Evolutionary conservation across 495 filamentous ascomycete genomes (phyloP).

Genomic region (Xylaria intraflava): DNA sequence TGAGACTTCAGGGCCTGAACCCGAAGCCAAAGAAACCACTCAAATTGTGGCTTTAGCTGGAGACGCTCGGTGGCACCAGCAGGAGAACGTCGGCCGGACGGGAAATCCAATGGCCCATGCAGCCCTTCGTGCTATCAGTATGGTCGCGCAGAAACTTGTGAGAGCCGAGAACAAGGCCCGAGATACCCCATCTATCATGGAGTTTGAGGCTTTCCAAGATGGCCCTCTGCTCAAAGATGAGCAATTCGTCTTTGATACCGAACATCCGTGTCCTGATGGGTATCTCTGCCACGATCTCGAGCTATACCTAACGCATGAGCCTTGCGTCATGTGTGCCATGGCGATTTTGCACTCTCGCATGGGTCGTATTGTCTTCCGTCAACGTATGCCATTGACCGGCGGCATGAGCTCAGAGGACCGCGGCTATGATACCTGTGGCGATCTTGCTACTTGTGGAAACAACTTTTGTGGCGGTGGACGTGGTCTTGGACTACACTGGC

Average conservation of each 20-base stretch:
- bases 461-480: slow-evolving; percentile 38
- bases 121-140: slow-evolving; percentile 77
- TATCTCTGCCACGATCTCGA: slow-evolving; percentile 91
- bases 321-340: slow-evolving; percentile 95
- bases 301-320: slow-evolving; percentile 88
- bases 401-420: slow-evolving; percentile 48
- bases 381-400: slow-evolving; percentile 55
- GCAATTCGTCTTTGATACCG: slow-evolving; percentile 34
- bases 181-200: slow-evolving; percentile 23
- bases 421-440: slow-evolving; percentile 24
- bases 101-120: slow-evolving; percentile 79
- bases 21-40: slow-evolving; percentile 27
- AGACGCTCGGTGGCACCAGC: slow-evolving; percentile 63
- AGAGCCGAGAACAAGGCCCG: slow-evolving; percentile 32
- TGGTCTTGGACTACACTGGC: slow-evolving; percentile 84
- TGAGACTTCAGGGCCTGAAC: slow-evolving; percentile 25
- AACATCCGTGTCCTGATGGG: slow-evolving; percentile 54
- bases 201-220: slow-evolving; percentile 44
- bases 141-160: slow-evolving; percentile 69
- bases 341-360: slow-evolving; percentile 88
- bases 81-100: slow-evolving; percentile 33
- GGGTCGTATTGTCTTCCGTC: slow-evolving; percentile 69
- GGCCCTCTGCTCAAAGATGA: slow-evolving; percentile 36
- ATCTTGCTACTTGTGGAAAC: slow-evolving; percentile 19
- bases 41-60: slow-evolving; percentile 65